Evolutionary conservation across 1,139 yeast species (phyloP).

Genomic region (Geotrichum fermentans): DNA sequence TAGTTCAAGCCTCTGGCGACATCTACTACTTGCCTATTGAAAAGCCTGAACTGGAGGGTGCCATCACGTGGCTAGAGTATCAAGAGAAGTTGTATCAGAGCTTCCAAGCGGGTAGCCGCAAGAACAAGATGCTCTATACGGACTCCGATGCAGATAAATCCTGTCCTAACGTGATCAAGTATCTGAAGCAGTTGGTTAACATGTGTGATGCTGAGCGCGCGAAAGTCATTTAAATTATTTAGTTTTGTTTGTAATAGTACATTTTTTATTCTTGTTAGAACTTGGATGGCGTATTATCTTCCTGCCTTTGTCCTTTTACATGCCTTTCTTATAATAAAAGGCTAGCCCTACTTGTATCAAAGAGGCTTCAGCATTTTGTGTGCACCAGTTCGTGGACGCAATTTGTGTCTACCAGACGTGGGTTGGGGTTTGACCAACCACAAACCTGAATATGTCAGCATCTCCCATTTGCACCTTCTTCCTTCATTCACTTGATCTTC

Average conservation of each 20-base stretch:
- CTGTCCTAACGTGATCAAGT: not conserved
- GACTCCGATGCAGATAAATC: conserved; percentile 9
- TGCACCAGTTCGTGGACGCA: no score
- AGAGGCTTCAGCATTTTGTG: no score
- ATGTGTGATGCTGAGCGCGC: not conserved
- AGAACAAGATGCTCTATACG: conserved; percentile 7
- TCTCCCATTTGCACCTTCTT: no score
- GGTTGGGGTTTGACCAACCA: no score
- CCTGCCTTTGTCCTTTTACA: not conserved
- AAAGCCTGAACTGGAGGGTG: not conserved
- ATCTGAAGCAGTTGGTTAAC: conserved; percentile 2
- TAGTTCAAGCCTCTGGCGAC: conserved; percentile 17
- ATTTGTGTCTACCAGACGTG: no score
- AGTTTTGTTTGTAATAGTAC: no score
- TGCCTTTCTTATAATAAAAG: conserved; percentile 4
- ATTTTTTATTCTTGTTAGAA: no score
- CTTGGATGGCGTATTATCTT: conserved; percentile 20
- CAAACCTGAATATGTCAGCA: no score
- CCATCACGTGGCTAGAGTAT: conserved; percentile 13
- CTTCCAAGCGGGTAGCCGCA: conserved; percentile 7
- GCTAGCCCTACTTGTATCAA: no score
- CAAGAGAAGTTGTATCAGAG: conserved; percentile 10
- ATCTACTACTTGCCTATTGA: conserved; percentile 12
- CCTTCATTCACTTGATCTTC: no score
- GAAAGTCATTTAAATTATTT: no score